Evolutionary conservation across 1,139 yeast genomes (phyloP), one percentile per base, ranked within the genome.

Genomic region (Kluyveromyces sp.): DNA sequence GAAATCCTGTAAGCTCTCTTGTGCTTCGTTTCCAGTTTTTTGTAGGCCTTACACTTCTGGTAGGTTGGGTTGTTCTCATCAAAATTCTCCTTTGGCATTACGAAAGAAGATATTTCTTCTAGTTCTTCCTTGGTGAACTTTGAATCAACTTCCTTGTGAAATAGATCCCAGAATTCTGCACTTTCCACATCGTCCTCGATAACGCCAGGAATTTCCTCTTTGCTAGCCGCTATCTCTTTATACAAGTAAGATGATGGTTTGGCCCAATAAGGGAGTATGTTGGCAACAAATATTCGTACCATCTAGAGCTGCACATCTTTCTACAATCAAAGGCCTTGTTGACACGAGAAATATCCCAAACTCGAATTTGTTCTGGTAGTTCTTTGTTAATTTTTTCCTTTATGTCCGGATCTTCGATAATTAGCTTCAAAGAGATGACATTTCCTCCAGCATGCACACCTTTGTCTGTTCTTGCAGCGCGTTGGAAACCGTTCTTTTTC

Each of bases 381-480:
- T 73, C 65, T 1, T 72, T 66, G 65, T 92, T 92, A 65, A 94
- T 83, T 63, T 81, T 85, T 39, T 74, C 72, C 39, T 84, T 73
- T 45, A 90, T 75, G 47, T 85, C 83, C n/a, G 75, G 77, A 59
- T 90, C 97, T 63, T 90, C 97, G 48, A 90, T 77, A 58, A 90
- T 89, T 72, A 92, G 71, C 63, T 92, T 92, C 58, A 88, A 72
- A 6, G 96, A 85, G 39, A 94, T 79, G 31, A 92, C 89, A 63
- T 92, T 66, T 29, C 98, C 97, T 4, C 97, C 97, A 28, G 99
- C 98, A 67, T 92, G 99, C 15, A 92, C 99, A 51, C 98, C 99
- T 67, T 92, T 94, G 65, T 92, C 99, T 4, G 99, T 92, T 66
- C 98, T 76, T 3, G 98, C 98, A 41, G 97, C 96, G 59, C 99